A percentile compares a stretch with the other conserved stretches of the same genome.
Evolutionary conservation across 2,329 filamentous ascomycete genomes (phyloP).

Genomic region (Venturiaceae sp.): DNA sequence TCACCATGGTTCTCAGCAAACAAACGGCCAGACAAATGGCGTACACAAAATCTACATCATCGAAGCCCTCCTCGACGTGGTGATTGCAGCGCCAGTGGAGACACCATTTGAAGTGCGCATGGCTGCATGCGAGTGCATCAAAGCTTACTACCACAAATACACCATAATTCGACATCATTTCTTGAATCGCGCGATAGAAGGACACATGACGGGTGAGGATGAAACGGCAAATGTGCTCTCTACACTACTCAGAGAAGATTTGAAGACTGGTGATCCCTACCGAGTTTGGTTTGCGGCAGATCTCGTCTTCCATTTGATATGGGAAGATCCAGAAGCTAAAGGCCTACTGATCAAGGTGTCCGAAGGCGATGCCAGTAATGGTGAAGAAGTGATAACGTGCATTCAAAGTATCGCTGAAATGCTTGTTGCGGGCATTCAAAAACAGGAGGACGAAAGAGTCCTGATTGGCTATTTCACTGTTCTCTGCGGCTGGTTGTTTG

Average conservation of each 20-base stretch:
- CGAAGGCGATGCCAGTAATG: slow-evolving; percentile 79
- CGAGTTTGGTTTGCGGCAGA: slow-evolving; percentile 83
- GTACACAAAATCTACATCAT: slow-evolving; percentile 72
- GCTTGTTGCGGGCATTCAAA: slow-evolving; percentile 68
- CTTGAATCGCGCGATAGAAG: slow-evolving; percentile 77
- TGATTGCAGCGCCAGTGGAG: slow-evolving; percentile 51
- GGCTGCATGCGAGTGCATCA: slow-evolving; percentile 81
- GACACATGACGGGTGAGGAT: slow-evolving; percentile 66
- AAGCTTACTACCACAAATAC: slow-evolving; percentile 84
- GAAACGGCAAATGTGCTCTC: slow-evolving; percentile 84
- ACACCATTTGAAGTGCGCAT: slow-evolving; percentile 70
- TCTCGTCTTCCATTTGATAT: slow-evolving; percentile 76
- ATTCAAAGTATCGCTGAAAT: slow-evolving; percentile 84
- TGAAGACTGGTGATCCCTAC: slow-evolving; percentile 68
- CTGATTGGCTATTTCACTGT: slow-evolving; percentile 83
- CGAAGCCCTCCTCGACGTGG: slow-evolving; percentile 79
- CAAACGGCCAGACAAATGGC: slow-evolving; percentile 39
- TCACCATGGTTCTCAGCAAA: slow-evolving; percentile 23
- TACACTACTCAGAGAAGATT: slow-evolving; percentile 43
- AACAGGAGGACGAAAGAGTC: slow-evolving; percentile 67
- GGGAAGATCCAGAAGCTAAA: slow-evolving; percentile 73
- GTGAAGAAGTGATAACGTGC: slow-evolving; percentile 90
- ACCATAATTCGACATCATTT: slow-evolving; percentile 77
- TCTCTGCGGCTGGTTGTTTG: slow-evolving; percentile 81
- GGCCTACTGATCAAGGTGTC: slow-evolving; percentile 68